Base-by-base conservation (phyloP, 2,329 filamentous ascomycete genomes). In the Cladorrhinum sp. region DNA sequence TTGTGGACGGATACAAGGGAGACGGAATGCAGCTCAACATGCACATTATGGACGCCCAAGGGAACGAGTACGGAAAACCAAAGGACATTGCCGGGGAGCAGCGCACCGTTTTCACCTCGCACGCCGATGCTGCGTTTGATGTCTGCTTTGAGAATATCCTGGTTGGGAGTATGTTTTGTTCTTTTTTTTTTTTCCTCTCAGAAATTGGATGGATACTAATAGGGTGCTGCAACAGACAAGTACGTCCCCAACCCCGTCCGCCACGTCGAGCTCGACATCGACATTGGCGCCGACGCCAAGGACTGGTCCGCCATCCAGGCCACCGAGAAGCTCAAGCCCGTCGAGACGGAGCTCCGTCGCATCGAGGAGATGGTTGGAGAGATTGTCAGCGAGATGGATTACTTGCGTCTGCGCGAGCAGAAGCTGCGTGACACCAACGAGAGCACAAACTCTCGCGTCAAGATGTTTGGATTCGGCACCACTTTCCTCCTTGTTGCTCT, bases 381-480 rank as follows among this genome's bases (percentile, higher is more conserved):
- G 79, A 87, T 98, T 66, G 94, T 97, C 54, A 77, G 77, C 65
- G 94, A 98, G 83, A 96, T 99, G 94, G 94, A 98, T 67, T 99
- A 98, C 79, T 85, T 99, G 70, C 86, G 95, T 67, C 71, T 77
- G 42, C 86, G 95, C 70, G 95, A 99, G 82, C 92, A 96, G 85
- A 96, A 92, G 82, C 84, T 99, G 70, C 85, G 95, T 75, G 94
- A 99, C 79, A 99, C 95, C 69, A 99, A 99, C 77, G 95, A 99
- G 88, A 98, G 94, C 82, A 99, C 95, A 67, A 99, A 99, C 79
- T 95, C 90, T 79, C 86, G 95, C 62, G 95, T 99, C 72, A 99
- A 98, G 82, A 98, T 92, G 92, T 99, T 99, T 77, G 94, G 94
- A 54, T 87, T 97, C 74, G 86, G 88, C 67, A 98, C 94, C 26